A percentile compares a stretch with the other conserved stretches of the same genome.
These are phyloP conservation scores for Rhodofomes roseus DNA, from an alignment of 1,284 basidiomycete genomes.

Conservation along the genomic window DNA sequence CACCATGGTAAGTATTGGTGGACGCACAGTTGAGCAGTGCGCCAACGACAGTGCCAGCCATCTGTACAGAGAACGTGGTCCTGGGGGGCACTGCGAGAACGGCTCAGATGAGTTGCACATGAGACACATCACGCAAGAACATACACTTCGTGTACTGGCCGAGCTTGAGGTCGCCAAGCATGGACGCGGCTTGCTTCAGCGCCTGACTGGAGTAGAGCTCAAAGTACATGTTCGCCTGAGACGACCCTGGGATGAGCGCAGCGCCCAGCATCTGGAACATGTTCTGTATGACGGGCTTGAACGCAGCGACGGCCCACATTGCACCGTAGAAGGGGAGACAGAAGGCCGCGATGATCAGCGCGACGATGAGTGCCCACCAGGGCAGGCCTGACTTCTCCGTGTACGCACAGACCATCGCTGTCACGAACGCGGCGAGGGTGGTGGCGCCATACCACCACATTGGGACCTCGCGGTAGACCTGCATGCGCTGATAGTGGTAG, in stretches of 20 bases:
- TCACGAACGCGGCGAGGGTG: constrained; percentile 40
- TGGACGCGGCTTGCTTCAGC: constrained; percentile 27
- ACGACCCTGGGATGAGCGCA: constrained; percentile 36
- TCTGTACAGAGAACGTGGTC: constrained; percentile 48
- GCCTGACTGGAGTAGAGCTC: constrained; percentile 36
- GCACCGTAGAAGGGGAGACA: constrained; percentile 39
- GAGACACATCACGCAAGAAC: constrained; percentile 21
- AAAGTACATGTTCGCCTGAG: constrained; percentile 41
- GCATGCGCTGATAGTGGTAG: constrained; percentile 6
- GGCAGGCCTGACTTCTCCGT: constrained; percentile 45
- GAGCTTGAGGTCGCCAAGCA: constrained; percentile 41
- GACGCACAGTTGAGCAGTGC: constrained; percentile 23
- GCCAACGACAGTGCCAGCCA: constrained; percentile 44
- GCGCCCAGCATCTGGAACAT: constrained; percentile 35
- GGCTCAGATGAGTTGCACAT: not conserved
- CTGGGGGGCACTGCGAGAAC: constrained; percentile 9
- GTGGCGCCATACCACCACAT: constrained; percentile 48
- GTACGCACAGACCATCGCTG: constrained; percentile 38
- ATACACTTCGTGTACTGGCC: constrained; percentile 54
- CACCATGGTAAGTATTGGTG: not conserved
- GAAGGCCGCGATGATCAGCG: constrained; percentile 38
- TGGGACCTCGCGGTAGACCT: constrained; percentile 23
- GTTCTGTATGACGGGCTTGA: constrained; percentile 5
- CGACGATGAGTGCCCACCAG: constrained; percentile 46
- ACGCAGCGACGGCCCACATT: constrained; percentile 26